Evolutionary conservation across 2,329 filamentous ascomycete species (phyloP), one percentile per base, ranked within the genome.

Genomic region (Macroventuria anomochaeta): DNA sequence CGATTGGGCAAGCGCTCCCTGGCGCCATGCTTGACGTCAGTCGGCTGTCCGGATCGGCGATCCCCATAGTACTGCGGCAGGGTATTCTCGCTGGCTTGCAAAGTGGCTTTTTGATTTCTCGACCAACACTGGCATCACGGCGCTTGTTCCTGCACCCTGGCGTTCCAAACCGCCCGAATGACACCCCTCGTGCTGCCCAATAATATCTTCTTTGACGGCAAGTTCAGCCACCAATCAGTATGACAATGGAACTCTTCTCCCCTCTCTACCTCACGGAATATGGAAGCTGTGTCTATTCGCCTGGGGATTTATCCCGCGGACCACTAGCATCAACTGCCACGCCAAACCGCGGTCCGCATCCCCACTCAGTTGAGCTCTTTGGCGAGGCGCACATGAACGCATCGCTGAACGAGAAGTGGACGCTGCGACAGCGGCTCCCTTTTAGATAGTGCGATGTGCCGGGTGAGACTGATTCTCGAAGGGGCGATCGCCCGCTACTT

Each of bases 81-180:
- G 46, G 38, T 31, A 46, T 15, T 38, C 34, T 6, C 43, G 25
- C 32, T 33, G 26, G 37, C 26, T 29, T n/a, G 5, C 20, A 26
- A 38, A 28, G 26, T 38, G 26, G 15, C 12, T 47, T 53, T 38
- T 15, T 32, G n/a, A 21, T 36, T 38, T 33, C 21, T 43, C 43
- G 38, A 53, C 46, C 42, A 33, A 8, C 15, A 7, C 20, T 3
- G 3, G 36, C 41, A 44, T 15, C 13, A 17, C 23, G 34, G 20
- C 41, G 41, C 41, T 33, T 52, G 34, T 26, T 20, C 17, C 33
- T n/a, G n/a, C 34, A 31, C 33, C 40, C 28, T 52, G 41, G 23
- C 34, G 25, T 26, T 50, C 17, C 29, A 28, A 26, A 8, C 36
- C 21, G n/a, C n/a, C n/a, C n/a, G n/a, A n/a, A n/a, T n/a, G n/a